Evolutionary conservation across 352 stramenopile genomes (phyloP).

Genomic region (Phytophthora ramorum): DNA sequence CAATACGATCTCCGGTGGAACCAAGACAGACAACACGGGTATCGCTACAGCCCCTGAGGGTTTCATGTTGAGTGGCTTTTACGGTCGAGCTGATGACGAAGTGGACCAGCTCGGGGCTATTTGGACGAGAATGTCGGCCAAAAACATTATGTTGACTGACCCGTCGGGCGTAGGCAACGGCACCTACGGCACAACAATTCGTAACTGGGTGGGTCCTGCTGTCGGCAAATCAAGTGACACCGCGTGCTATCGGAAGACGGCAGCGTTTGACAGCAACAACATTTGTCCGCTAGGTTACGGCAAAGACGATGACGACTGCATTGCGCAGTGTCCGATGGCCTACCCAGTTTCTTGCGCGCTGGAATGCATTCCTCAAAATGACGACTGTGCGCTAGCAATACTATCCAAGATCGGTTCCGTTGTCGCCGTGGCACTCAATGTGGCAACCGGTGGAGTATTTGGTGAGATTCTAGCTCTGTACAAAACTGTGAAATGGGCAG

Average conservation of each 20-base stretch:
- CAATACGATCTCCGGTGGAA: slow-evolving; percentile 38
- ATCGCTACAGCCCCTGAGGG: slow-evolving; percentile 24
- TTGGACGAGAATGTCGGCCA: slow-evolving; percentile 34
- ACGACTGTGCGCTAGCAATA: not conserved
- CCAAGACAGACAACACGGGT: slow-evolving; percentile 20
- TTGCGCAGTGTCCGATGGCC: slow-evolving; percentile 26
- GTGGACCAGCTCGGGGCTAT: slow-evolving; percentile 36
- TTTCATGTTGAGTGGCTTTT: slow-evolving; percentile 33
- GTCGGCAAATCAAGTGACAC: slow-evolving; percentile 29
- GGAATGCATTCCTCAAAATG: slow-evolving; percentile 28
- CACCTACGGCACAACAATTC: slow-evolving; percentile 33
- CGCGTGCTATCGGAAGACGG: not conserved
- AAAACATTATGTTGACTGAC: slow-evolving; percentile 26
- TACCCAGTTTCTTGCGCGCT: slow-evolving; percentile 34
- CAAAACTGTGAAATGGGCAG: slow-evolving; percentile 20
- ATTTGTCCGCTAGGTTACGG: slow-evolving; percentile 15
- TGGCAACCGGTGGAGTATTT: slow-evolving; percentile 23
- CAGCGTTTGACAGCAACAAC: too few species aligned
- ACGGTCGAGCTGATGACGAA: slow-evolving; percentile 23
- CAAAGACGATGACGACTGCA: slow-evolving; percentile 26
- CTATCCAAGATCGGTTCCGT: slow-evolving; percentile 29
- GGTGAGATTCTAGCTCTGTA: slow-evolving; percentile 3
- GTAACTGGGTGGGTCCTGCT: slow-evolving; percentile 34
- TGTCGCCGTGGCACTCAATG: slow-evolving; percentile 26
- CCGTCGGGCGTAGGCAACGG: slow-evolving; percentile 20